Percentiles rank a stretch among this genome's conserved stretches.
Conservation (phyloP, 108 stramenopile species). For the Thalassiosira profunda region DNA sequence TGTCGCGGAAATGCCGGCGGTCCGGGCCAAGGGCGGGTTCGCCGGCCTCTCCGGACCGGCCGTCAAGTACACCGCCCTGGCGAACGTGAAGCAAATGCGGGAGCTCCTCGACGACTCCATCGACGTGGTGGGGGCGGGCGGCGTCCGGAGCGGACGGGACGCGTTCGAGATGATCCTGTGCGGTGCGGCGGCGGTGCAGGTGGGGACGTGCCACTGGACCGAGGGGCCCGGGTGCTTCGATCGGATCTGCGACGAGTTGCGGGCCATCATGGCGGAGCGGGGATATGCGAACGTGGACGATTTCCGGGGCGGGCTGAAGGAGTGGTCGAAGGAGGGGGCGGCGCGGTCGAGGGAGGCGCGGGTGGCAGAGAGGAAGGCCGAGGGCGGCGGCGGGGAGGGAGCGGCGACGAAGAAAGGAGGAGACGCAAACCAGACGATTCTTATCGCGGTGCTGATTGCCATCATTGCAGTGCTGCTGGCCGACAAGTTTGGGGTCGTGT, state of each 20-base stretch:
- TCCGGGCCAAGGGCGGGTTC: constrained; percentile 83
- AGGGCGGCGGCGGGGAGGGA: background rate
- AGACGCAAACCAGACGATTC: constrained; percentile 10
- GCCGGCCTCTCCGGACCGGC: constrained; percentile 89
- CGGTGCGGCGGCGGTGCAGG: constrained; percentile 91
- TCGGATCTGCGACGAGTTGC: constrained; percentile 80
- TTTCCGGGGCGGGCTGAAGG: constrained; percentile 82
- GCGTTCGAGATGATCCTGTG: constrained; percentile 87
- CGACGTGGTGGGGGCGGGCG: constrained; percentile 93
- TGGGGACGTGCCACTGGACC: constrained; percentile 93
- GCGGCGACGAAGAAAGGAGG: background rate
- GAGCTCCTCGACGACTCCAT: constrained; percentile 70
- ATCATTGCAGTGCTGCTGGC: constrained; percentile 70
- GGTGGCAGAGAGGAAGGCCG: constrained; percentile 44
- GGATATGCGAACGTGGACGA: constrained; percentile 75
- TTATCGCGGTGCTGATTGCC: constrained; percentile 56
- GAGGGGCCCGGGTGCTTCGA: constrained; percentile 94
- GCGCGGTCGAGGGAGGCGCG: constrained; percentile 52
- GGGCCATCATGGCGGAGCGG: constrained; percentile 66
- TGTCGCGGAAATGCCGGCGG: constrained; percentile 69
- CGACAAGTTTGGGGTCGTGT: constrained; percentile 55
- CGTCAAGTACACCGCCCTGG: constrained; percentile 89
- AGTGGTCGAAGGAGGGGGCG: constrained; percentile 87
- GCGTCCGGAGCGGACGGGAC: constrained; percentile 76
- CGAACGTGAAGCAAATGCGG: constrained; percentile 86